phyloP scores from a whole-genome alignment of 306 rosid species.

The Bauhinia variegata region DNA sequence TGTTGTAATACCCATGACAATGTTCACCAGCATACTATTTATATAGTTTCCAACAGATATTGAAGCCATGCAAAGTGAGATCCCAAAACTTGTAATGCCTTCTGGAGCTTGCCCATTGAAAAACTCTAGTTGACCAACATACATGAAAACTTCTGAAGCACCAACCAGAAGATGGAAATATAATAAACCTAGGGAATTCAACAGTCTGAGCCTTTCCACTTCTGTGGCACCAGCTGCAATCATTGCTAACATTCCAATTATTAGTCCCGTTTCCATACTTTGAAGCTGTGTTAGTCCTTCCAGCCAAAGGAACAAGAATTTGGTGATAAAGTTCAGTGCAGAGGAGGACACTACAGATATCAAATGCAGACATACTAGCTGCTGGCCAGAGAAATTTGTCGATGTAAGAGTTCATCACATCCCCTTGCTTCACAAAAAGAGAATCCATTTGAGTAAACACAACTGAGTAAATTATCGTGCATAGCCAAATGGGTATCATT shows the following conservation, averaged over 20 bases:
- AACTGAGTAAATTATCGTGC: too few species aligned
- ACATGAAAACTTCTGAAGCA: conserved; percentile 66
- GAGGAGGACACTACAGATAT: conserved; percentile 54
- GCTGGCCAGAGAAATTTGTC: conserved; percentile 53
- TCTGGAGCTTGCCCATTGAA: too few species aligned
- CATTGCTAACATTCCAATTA: conserved; percentile 60
- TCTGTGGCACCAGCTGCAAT: conserved; percentile 58
- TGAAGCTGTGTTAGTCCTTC: conserved; percentile 56
- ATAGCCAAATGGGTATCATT: conserved; percentile 65
- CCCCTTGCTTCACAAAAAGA: conserved; percentile 68
- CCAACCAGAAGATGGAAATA: conserved; percentile 64
- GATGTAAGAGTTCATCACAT: conserved; percentile 50
- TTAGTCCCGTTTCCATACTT: too few species aligned
- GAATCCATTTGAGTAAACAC: conserved; percentile 74
- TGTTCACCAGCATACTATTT: conserved; percentile 48
- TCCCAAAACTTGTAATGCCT: conserved; percentile 65
- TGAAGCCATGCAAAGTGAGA: conserved; percentile 70
- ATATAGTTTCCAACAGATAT: conserved; percentile 66
- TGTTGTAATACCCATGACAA: conserved; percentile 51
- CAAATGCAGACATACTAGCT: conserved; percentile 68
- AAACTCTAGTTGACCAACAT: conserved; percentile 60
- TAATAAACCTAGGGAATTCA: conserved; percentile 65
- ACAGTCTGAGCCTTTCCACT: conserved; percentile 42
- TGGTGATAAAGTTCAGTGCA: conserved; percentile 52
- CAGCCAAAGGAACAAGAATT: conserved; percentile 46